Evolutionary conservation across 2,329 filamentous ascomycete species (phyloP).

Genomic region (Colletotrichum musae): DNA sequence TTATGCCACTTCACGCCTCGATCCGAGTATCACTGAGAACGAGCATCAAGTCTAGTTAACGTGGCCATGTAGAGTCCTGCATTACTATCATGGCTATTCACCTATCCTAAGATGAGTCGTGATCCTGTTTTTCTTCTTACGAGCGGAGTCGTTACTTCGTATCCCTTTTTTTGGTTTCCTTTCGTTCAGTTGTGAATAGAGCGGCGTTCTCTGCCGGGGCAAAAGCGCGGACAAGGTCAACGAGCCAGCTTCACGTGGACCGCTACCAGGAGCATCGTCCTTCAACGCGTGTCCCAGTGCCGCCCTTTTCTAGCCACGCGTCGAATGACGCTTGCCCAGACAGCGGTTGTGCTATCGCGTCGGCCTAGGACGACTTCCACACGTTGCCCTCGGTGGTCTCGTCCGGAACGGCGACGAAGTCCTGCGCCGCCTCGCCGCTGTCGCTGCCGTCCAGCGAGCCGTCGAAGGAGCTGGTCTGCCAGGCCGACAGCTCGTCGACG

Average conservation of each 20-base stretch:
- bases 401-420: slow-evolving; percentile 68
- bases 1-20: no score
- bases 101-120: slow-evolving; percentile 20
- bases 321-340: not conserved
- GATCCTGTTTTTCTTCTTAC: slow-evolving; percentile 16
- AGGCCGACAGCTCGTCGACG: slow-evolving; percentile 70
- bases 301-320: no score
- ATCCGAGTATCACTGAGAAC: no score
- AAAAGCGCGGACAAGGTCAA: not conserved
- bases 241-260: not conserved
- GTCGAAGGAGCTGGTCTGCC: slow-evolving; percentile 62
- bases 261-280: no score
- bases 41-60: not conserved
- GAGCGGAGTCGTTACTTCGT: slow-evolving; percentile 37
- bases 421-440: slow-evolving; percentile 53
- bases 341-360: not conserved
- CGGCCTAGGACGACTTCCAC: slow-evolving; percentile 54
- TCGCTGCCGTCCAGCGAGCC: slow-evolving; percentile 54
- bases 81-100: slow-evolving; percentile 32
- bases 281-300: no score
- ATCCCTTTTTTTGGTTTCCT: not conserved
- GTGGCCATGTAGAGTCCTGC: slow-evolving; percentile 3
- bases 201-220: slow-evolving; percentile 16
- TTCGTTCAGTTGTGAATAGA: slow-evolving; percentile 5
- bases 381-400: slow-evolving; percentile 59